Conservation (phyloP, 306 rosid species). For the Trifolium dubium region DNA sequence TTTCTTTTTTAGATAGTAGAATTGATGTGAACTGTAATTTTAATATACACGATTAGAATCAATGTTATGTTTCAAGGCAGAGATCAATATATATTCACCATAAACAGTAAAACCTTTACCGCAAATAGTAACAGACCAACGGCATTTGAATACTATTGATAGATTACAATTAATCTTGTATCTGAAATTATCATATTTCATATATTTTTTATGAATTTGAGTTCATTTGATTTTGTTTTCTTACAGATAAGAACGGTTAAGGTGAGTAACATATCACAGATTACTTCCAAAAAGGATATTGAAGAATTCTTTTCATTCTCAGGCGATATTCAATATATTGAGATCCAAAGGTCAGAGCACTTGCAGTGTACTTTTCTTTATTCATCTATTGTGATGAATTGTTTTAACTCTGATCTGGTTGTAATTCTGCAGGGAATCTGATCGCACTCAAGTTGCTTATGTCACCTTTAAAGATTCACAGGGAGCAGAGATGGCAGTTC, state of each 20-base stretch:
- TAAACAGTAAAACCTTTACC: background rate
- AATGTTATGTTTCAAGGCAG: background rate
- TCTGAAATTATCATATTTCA: background rate
- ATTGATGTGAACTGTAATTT: conserved; percentile 32
- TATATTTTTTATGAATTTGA: conserved; percentile 3
- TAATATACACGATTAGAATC: conserved; percentile 19
- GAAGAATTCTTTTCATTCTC: conserved; percentile 88
- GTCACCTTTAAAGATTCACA: conserved; percentile 82
- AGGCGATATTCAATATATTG: conserved; percentile 74
- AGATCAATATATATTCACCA: conserved; percentile 2
- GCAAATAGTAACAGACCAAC: background rate
- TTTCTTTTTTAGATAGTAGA: conserved; percentile 9
- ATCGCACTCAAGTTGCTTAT: conserved; percentile 72
- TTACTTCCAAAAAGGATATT: conserved; percentile 61
- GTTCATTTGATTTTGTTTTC: conserved; percentile 35
- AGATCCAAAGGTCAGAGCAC: conserved; percentile 71
- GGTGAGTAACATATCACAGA: conserved; percentile 73
- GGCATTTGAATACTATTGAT: conserved; percentile 21
- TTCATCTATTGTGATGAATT: conserved; percentile 23
- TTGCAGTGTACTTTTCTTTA: conserved; percentile 25
- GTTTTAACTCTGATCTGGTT: conserved; percentile 12
- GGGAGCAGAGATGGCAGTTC: conserved; percentile 84
- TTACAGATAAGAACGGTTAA: conserved; percentile 70
- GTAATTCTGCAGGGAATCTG: conserved; percentile 61
- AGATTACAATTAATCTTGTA: background rate